Evolutionary conservation across 495 filamentous ascomycete genomes (phyloP).

Genomic region (Trichoderma orchidacearum): DNA sequence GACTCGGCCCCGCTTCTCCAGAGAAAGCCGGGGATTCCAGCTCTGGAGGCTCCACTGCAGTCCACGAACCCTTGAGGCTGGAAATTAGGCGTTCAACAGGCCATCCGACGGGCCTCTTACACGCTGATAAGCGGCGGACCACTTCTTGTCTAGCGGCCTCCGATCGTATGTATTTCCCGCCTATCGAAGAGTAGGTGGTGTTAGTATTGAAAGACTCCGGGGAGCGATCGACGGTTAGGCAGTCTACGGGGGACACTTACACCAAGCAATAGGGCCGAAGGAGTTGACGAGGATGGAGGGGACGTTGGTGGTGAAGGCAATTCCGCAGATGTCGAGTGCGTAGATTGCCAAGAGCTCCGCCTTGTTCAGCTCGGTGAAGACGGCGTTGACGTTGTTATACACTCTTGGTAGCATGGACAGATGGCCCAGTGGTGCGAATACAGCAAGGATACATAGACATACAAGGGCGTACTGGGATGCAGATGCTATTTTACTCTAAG

Average conservation of each 20-base stretch:
- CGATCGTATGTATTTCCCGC: conserved; percentile 9
- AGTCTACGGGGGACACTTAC: conserved; percentile 9
- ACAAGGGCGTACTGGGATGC: not conserved
- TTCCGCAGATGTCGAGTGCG: conserved; percentile 15
- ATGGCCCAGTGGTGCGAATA: not conserved
- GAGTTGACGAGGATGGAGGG: conserved; percentile 21
- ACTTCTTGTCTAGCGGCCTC: conserved; percentile 10
- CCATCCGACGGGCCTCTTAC: conserved; percentile 13
- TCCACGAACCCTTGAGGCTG: conserved; percentile 8
- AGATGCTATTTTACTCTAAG: not conserved
- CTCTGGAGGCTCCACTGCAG: not conserved
- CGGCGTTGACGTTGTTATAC: not conserved
- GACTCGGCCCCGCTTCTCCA: not conserved
- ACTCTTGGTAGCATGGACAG: not conserved
- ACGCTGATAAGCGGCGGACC: conserved; percentile 4
- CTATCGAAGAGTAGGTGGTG: not conserved
- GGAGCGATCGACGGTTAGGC: not conserved
- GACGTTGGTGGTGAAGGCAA: conserved; percentile 20
- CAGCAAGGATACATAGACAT: not conserved
- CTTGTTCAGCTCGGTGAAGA: not conserved
- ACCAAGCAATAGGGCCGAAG: conserved; percentile 25
- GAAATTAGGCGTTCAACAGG: conserved; percentile 10
- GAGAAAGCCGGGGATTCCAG: not conserved
- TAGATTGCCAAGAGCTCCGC: conserved; percentile 12
- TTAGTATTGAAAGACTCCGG: not conserved